Percentiles rank a stretch among this genome's conserved stretches.
Conservation (phyloP, 306 rosid genomes). For the Styphnolobium japonicum region DNA sequence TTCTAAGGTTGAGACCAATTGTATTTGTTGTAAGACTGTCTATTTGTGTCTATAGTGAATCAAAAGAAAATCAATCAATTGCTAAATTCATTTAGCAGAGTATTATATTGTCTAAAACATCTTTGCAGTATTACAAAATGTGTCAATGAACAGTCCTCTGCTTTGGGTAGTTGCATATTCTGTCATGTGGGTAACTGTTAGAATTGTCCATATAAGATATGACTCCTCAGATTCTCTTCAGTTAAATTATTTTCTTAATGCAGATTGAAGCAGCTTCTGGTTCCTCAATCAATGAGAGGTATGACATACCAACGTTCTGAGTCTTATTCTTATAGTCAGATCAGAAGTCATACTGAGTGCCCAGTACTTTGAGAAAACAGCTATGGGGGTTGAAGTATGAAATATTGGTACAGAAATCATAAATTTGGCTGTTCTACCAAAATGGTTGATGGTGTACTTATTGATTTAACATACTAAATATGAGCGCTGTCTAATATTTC, state of each 20-base stretch:
- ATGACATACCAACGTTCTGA: background rate
- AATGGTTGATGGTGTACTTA: too few species aligned
- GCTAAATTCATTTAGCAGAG: background rate
- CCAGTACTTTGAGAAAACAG: too few species aligned
- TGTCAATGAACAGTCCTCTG: too few species aligned
- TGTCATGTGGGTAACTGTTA: background rate
- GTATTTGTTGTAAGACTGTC: background rate
- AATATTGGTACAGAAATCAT: too few species aligned
- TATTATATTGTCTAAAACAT: background rate
- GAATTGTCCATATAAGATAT: background rate
- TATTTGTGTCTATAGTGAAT: background rate
- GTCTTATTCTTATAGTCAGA: background rate
- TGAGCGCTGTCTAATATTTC: background rate
- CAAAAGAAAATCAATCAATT: background rate
- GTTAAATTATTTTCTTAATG: slow-evolving; percentile 10
- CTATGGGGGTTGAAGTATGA: too few species aligned
- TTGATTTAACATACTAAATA: background rate
- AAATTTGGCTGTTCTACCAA: too few species aligned
- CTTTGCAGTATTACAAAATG: background rate
- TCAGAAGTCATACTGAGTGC: too few species aligned
- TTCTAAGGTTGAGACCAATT: background rate
- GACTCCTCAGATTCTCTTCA: background rate
- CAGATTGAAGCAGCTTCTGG: slow-evolving; percentile 38
- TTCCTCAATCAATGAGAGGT: slow-evolving; percentile 35
- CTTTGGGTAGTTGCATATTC: background rate